These are phyloP conservation scores for Irpex rosettiformis DNA, from an alignment of 1,284 basidiomycete species.

Conservation along the genomic window DNA sequence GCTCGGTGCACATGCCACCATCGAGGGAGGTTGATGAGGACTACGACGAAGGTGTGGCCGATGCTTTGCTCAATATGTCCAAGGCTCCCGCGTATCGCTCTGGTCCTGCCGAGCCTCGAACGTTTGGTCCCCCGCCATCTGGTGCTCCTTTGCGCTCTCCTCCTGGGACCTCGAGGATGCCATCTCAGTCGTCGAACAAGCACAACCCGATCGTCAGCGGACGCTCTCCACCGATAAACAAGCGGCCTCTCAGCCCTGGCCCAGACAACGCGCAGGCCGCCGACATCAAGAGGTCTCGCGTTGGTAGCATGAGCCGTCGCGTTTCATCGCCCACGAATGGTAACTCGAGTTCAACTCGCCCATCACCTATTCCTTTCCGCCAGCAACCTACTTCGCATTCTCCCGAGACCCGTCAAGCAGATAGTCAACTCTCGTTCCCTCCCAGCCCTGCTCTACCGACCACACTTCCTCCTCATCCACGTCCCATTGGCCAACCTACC, in stretches of 20 bases:
- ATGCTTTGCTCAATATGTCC: conserved; percentile 59
- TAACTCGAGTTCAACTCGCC: conserved; percentile 53
- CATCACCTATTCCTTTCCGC: conserved; percentile 73
- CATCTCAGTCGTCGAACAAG: conserved; percentile 20
- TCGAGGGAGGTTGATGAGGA: conserved; percentile 74
- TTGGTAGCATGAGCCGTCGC: conserved; percentile 51
- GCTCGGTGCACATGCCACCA: conserved; percentile 52
- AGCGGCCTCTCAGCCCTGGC: conserved; percentile 64
- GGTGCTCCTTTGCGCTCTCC: conserved; percentile 11
- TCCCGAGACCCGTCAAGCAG: conserved; percentile 53
- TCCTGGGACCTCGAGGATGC: conserved; percentile 13
- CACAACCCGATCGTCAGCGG: conserved; percentile 23
- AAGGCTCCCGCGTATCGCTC: conserved; percentile 26
- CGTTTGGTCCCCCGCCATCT: conserved; percentile 17
- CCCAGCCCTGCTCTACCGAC: conserved; percentile 52
- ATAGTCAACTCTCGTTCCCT: conserved; percentile 39
- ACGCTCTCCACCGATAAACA: conserved; percentile 34
- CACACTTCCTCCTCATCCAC: conserved; percentile 65
- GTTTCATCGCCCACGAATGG: conserved; percentile 46
- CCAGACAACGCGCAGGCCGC: conserved; percentile 46
- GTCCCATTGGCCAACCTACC: conserved; percentile 62
- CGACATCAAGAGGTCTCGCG: conserved; percentile 59
- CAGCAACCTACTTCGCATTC: conserved; percentile 55
- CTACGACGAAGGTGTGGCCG: conserved; percentile 68
- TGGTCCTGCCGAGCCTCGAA: conserved; percentile 23